Evolutionary conservation across 176 grass and related monocot species (phyloP).

Genomic region (Avena insularis): DNA sequence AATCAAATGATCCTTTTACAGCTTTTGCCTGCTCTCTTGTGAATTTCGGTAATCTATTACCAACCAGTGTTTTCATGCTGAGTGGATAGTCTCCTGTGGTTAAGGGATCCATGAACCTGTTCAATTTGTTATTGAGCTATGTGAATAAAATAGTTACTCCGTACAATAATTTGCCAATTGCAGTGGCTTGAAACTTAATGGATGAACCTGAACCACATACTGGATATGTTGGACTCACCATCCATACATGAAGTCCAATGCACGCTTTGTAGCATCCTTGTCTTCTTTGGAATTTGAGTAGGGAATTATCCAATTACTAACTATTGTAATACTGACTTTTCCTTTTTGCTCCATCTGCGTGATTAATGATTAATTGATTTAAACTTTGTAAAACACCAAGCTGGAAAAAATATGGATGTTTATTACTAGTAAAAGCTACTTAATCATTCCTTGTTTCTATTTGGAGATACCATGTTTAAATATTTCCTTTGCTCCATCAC

Average conservation of each 20-base stretch:
- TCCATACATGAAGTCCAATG: constrained; percentile 91
- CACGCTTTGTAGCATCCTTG: constrained; percentile 64
- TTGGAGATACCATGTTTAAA: background rate
- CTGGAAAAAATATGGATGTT: background rate
- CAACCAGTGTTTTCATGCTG: constrained; percentile 68
- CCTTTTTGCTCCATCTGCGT: constrained; percentile 68
- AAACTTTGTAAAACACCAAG: constrained; percentile 17
- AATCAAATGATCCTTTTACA: constrained; percentile 85
- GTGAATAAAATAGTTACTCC: background rate
- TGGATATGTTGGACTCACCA: constrained; percentile 65
- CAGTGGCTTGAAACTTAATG: constrained; percentile 11
- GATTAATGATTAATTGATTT: constrained; percentile 16
- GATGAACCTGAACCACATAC: background rate
- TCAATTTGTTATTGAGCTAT: constrained; percentile 33
- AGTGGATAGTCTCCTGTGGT: constrained; percentile 72
- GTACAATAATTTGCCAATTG: background rate
- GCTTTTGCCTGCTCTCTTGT: constrained; percentile 68
- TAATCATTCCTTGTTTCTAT: constrained; percentile 5
- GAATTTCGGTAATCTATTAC: constrained; percentile 74
- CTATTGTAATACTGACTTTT: constrained; percentile 74
- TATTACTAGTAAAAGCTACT: background rate
- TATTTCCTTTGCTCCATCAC: background rate
- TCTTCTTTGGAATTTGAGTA: constrained; percentile 68
- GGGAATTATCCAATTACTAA: constrained; percentile 77
- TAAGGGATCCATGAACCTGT: constrained; percentile 93